These are phyloP conservation scores for Paramecium octaurelia DNA, from an alignment of 73 alveolate species.

Conservation along the genomic window DNA sequence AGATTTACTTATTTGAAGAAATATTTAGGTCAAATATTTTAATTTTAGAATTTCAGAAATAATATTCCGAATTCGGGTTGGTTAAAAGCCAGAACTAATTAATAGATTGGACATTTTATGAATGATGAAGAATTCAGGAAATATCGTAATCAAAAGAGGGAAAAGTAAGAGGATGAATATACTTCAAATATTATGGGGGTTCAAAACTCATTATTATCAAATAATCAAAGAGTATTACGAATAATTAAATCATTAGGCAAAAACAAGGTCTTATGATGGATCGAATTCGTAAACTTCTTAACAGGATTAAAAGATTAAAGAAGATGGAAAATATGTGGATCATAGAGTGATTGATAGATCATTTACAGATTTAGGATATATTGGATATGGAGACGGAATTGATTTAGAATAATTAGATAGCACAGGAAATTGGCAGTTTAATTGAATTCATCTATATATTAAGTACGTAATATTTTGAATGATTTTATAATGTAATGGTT, in stretches of 20 bases:
- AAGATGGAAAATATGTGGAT: conserved; percentile 20
- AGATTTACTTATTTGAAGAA: not conserved
- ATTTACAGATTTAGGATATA: conserved; percentile 41
- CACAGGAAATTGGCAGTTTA: conserved; percentile 1
- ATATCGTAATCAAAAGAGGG: not conserved
- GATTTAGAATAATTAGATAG: conserved; percentile 42
- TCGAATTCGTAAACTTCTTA: not conserved
- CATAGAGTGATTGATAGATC: conserved; percentile 30
- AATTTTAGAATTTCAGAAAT: conserved; percentile 14
- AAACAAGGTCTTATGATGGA: conserved; percentile 23
- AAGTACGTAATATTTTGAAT: not conserved
- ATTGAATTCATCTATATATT: not conserved
- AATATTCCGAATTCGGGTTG: not conserved
- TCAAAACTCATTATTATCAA: not conserved
- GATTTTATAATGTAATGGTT: not conserved
- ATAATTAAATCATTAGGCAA: not conserved
- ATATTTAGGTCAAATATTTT: not conserved
- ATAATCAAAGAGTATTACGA: not conserved
- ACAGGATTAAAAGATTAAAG: not conserved
- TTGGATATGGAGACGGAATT: conserved; percentile 48
- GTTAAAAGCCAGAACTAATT: not conserved
- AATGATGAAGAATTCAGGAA: not conserved
- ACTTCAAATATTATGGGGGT: not conserved
- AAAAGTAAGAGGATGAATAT: not conserved
- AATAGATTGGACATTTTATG: not conserved